A percentile compares a stretch with the other conserved stretches of the same genome.
Evolutionary conservation across 192 early-diverging fungal species (phyloP).

Genomic region (Rhizophagus clarus): DNA sequence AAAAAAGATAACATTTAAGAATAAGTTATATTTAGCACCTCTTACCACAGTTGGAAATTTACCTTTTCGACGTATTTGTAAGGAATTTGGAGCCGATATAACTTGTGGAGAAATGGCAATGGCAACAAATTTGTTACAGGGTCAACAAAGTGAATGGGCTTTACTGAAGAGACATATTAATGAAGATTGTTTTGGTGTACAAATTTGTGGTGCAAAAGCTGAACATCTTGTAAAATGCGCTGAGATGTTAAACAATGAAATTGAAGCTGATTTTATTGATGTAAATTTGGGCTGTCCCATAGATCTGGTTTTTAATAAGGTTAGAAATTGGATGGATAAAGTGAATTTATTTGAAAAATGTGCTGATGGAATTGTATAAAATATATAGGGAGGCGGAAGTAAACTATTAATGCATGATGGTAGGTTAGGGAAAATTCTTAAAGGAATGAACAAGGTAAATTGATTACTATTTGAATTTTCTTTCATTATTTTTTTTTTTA

Average conservation of each 20-base stretch:
- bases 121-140: slow-evolving; percentile 67
- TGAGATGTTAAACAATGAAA: slow-evolving; percentile 68
- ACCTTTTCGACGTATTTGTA: slow-evolving; percentile 94
- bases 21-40: slow-evolving; percentile 93
- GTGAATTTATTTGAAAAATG: not conserved
- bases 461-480: not conserved
- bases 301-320: slow-evolving; percentile 75
- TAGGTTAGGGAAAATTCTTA: slow-evolving; percentile 75
- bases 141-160: slow-evolving; percentile 78
- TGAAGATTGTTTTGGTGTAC: slow-evolving; percentile 94
- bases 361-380: not conserved
- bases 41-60: slow-evolving; percentile 97
- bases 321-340: slow-evolving; percentile 16
- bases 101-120: slow-evolving; percentile 97
- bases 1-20: slow-evolving; percentile 66
- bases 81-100: slow-evolving; percentile 91
- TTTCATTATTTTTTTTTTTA: not conserved
- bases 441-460: slow-evolving; percentile 61
- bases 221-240: slow-evolving; percentile 60
- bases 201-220: slow-evolving; percentile 72
- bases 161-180: slow-evolving; percentile 79
- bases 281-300: slow-evolving; percentile 97
- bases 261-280: slow-evolving; percentile 91
- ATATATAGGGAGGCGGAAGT: slow-evolving; percentile 72
- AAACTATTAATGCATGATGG: slow-evolving; percentile 71